These are phyloP conservation scores for Phialocephala sp. DNA, from an alignment of 2,329 filamentous ascomycete genomes.

Conservation along the genomic window DNA sequence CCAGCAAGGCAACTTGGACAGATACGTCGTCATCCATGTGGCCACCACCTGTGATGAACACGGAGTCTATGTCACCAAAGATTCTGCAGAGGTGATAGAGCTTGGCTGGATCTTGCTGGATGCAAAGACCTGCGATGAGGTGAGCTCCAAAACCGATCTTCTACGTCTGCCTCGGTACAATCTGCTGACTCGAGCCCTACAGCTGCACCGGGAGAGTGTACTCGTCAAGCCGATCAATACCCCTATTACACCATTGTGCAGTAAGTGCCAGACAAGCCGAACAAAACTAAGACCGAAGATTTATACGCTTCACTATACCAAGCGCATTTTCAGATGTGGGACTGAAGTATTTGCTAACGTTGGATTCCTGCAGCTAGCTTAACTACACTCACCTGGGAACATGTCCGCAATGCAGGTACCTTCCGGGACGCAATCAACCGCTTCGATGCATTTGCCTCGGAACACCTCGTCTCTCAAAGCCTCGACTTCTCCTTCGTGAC, in stretches of 20 bases:
- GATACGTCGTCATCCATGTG: conserved; percentile 97
- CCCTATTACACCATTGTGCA: conserved; percentile 97
- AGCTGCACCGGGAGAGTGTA: conserved; percentile 95
- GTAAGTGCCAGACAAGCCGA: conserved; percentile 65
- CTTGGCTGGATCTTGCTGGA: conserved; percentile 97
- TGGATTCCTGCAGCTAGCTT: conserved; percentile 73
- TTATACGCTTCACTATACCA: conserved; percentile 28
- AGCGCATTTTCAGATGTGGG: conserved; percentile 10
- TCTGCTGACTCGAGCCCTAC: conserved; percentile 36
- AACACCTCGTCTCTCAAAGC: conserved; percentile 89
- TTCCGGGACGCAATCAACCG: conserved; percentile 96
- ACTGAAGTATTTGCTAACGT: conserved; percentile 35
- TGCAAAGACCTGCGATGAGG: conserved; percentile 90
- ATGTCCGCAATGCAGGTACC: conserved; percentile 94
- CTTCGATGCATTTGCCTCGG: conserved; percentile 91
- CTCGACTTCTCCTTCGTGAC: conserved; percentile 98
- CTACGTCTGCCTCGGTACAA: conserved; percentile 16
- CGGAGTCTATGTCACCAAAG: conserved; percentile 98
- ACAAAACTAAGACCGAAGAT: conserved; percentile 10
- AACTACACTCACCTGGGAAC: conserved; percentile 98
- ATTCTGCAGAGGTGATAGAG: conserved; percentile 99
- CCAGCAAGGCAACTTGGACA: conserved; percentile 79
- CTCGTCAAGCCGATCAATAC: conserved; percentile 99
- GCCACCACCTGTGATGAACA: conserved; percentile 99
- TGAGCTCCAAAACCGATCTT: conserved; percentile 52